Evolutionary conservation across 306 rosid species (phyloP).

Genomic region (Lathyrus sativus): DNA sequence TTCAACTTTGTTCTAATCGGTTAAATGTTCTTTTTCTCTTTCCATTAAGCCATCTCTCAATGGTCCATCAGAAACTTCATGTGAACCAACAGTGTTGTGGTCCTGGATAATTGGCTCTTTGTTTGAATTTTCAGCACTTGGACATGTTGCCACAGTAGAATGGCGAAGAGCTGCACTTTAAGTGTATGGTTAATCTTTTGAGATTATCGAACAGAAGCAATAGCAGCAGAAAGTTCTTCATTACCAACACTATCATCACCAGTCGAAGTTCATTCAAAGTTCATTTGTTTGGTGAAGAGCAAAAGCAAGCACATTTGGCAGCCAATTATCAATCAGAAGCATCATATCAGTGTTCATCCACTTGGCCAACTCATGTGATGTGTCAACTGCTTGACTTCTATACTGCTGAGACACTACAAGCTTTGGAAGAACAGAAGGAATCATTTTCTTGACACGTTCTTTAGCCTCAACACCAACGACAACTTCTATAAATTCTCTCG

Average conservation of each 20-base stretch:
- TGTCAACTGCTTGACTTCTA: conserved; percentile 66
- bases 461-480: conserved; percentile 77
- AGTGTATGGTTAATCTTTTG: too few relatives aligned
- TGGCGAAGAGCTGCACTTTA: too few relatives aligned
- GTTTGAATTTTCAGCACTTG: too few relatives aligned
- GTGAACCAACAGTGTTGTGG: conserved; percentile 35
- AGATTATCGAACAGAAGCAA: too few relatives aligned
- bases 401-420: conserved; percentile 79
- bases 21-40: conserved; percentile 27
- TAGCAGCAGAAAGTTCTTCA: too few relatives aligned
- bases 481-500: conserved; percentile 86
- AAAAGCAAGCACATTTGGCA: too few relatives aligned
- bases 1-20: conserved; percentile 32
- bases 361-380: conserved; percentile 73
- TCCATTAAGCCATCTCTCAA: conserved; percentile 31
- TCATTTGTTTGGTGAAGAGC: too few relatives aligned
- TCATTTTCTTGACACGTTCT: conserved; percentile 72
- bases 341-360: conserved; percentile 68
- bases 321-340: conserved; percentile 64
- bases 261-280: too few relatives aligned
- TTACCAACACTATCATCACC: too few relatives aligned
- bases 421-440: conserved; percentile 93
- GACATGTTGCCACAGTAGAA: too few relatives aligned
- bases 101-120: too few relatives aligned
- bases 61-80: conserved; percentile 29